phyloP scores from a whole-genome alignment of 441 rosid species.

The Gossypium davidsonii region DNA sequence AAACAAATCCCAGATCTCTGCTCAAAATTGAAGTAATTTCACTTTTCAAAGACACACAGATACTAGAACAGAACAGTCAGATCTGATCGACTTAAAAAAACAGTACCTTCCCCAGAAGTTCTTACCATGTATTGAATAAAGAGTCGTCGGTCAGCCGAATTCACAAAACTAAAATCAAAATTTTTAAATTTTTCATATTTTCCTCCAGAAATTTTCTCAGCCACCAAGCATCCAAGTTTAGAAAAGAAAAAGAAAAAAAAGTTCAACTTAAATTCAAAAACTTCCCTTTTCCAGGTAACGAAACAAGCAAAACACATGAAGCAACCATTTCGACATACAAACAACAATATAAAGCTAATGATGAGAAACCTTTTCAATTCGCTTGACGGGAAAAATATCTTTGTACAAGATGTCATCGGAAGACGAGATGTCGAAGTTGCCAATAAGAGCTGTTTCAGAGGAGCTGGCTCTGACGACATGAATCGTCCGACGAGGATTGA shows the following conservation, averaged over 20 bases:
- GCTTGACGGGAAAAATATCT: slow-evolving; percentile 53
- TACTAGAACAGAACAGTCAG: not conserved
- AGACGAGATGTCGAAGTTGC: slow-evolving; percentile 34
- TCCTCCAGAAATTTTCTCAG: not conserved
- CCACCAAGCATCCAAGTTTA: not conserved
- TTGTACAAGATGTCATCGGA: slow-evolving; percentile 39
- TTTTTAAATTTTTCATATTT: not conserved
- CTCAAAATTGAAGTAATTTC: not conserved
- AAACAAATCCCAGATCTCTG: not conserved
- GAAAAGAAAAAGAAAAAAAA: not conserved
- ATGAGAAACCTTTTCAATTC: slow-evolving; percentile 49
- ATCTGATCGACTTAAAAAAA: slow-evolving; percentile 5
- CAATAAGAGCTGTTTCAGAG: slow-evolving; percentile 40
- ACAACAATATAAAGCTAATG: not conserved
- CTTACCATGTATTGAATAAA: not conserved
- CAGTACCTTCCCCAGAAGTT: not conserved
- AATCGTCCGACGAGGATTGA: slow-evolving; percentile 18
- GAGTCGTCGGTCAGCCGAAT: not conserved
- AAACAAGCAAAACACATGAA: not conserved
- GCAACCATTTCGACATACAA: not conserved
- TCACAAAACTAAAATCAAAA: slow-evolving; percentile 1
- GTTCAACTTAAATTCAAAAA: not conserved
- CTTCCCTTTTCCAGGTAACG: not conserved
- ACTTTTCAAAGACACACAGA: not conserved
- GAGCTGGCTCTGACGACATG: slow-evolving; percentile 39